Evolutionary conservation across 768 basidiomycete species (phyloP).

Genomic region (Boletus subparvulus): DNA sequence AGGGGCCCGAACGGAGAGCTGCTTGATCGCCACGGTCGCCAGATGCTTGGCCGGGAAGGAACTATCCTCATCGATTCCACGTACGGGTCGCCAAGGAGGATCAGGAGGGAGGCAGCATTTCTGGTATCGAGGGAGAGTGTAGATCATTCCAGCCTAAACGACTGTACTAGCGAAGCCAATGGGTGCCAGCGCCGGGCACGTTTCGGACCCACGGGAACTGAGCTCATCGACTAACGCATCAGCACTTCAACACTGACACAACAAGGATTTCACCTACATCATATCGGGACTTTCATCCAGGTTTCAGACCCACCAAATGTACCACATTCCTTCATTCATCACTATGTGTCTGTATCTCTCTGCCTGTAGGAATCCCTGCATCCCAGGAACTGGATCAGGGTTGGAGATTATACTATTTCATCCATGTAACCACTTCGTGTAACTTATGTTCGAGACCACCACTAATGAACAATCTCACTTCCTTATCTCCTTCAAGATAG

Average conservation of each 20-base stretch:
- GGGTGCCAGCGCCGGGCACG: not conserved
- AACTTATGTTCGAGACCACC: not conserved
- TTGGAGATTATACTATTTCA: not conserved
- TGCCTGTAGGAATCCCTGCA: not conserved
- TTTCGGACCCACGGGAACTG: conserved; percentile 26
- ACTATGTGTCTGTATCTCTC: not conserved
- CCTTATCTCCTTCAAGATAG: not conserved
- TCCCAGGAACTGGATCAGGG: conserved; percentile 26
- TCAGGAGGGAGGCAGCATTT: conserved; percentile 4
- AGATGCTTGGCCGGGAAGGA: conserved; percentile 24
- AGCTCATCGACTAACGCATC: conserved; percentile 16
- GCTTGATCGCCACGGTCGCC: conserved; percentile 17
- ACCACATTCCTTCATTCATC: conserved; percentile 1
- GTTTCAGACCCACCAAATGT: not conserved
- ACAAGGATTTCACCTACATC: not conserved
- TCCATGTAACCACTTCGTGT: not conserved
- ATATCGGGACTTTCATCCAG: not conserved
- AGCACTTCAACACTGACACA: too few species aligned
- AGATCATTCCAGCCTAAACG: not conserved
- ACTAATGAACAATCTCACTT: not conserved
- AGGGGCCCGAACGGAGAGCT: conserved; percentile 24
- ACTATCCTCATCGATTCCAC: conserved; percentile 18
- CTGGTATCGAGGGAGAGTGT: not conserved
- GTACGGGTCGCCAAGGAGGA: not conserved
- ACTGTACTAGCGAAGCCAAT: not conserved